Evolutionary conservation across 768 basidiomycete species (phyloP), one percentile per base, ranked within the genome.

Genomic region (Galerina sulciceps): DNA sequence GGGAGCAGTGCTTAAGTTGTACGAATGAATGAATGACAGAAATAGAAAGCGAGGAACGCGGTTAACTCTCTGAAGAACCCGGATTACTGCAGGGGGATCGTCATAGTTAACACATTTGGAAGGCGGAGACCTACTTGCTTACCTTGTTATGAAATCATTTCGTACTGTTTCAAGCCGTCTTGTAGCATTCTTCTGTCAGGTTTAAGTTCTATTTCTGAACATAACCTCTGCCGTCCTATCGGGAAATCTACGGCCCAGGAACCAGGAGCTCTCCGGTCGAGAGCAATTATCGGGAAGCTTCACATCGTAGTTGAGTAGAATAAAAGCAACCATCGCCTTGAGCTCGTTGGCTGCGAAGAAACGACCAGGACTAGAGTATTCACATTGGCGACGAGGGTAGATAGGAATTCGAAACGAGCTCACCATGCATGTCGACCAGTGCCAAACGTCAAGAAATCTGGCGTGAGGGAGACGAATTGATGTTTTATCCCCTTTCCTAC

Each of bases 271-370:
- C 9, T 47, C 46, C 14, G 67, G 66, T 36, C 65, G 65, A 6
- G 20, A 42, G 10, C 59, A 52, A 14, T 59, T 67, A 14, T 71
- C 55, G 44, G 73, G 60, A 45, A 75, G 47, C 52, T 73, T 75
- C 31, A 79, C 60, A 59, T 81, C 81, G 57, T 79, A 81, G 35
- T 70, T 75, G 55, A 76, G 41, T 17, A 78, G 53, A n/a, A 79
- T 64, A 64, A 76, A 67, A 0, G 78, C 78, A n/a, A 76, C 62
- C 60, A 80, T 71, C 6, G 71, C 69, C 64, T 81, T 81, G 34
- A 82, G 58, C 58, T 77, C 77, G 50, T 73, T 77, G 22, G 73
- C 74, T 13, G 79, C 79, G 61, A 81, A 79, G 64, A 81, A 79
- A 10, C 80, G 71, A 26, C 80, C 78, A 17, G 80, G 77, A 55